Evolutionary conservation across 768 basidiomycete genomes (phyloP).

Genomic region (Suillus lakei): DNA sequence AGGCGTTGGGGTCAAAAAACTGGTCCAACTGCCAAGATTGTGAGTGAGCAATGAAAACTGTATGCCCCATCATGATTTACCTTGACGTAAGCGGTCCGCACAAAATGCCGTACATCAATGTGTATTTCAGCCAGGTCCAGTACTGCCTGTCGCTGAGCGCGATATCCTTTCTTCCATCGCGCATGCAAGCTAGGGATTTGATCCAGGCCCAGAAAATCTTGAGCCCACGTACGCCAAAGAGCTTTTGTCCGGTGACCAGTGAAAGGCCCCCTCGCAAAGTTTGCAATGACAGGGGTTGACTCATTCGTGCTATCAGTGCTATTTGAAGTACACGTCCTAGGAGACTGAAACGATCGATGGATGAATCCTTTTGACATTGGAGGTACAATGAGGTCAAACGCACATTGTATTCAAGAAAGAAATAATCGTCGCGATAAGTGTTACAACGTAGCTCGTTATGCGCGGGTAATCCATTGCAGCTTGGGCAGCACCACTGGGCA

Average conservation of each 20-base stretch:
- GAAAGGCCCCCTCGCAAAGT: not conserved
- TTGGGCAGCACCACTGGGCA: not conserved
- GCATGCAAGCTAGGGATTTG: not conserved
- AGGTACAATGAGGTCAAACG: not conserved
- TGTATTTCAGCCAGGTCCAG: not conserved
- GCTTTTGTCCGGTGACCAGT: not conserved
- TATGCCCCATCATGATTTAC: not conserved
- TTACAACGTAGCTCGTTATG: not conserved
- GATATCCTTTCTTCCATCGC: not conserved
- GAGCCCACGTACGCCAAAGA: not conserved
- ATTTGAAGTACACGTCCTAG: not conserved
- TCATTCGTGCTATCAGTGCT: not conserved
- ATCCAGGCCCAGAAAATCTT: not conserved
- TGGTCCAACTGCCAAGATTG: not conserved
- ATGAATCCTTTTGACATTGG: not conserved
- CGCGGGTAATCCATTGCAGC: not conserved
- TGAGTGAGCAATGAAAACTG: not conserved
- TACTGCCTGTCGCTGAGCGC: not conserved
- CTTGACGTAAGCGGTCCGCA: not conserved
- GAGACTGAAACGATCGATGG: not conserved
- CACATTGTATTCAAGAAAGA: not conserved
- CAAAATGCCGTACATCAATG: not conserved
- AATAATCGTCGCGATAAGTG: not conserved
- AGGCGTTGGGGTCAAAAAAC: not conserved
- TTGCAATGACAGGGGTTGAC: not conserved